A percentile compares a stretch with the other conserved stretches of the same genome.
Conservation (phyloP, 2,329 filamentous ascomycete species). For the Paramyrothecium sp. region DNA sequence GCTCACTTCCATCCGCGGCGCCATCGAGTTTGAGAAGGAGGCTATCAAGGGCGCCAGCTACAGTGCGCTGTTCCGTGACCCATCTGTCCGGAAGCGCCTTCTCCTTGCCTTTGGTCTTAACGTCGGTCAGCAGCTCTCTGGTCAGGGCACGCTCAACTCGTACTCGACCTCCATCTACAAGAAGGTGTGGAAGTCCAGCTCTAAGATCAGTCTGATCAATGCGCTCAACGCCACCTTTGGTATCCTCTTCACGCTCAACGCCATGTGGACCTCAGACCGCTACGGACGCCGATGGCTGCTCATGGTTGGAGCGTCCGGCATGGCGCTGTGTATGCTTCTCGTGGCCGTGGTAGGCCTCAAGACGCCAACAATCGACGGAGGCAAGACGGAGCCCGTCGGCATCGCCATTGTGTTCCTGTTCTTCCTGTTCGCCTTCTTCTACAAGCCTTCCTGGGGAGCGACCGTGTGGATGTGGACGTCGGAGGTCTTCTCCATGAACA, state of each 20-base stretch:
- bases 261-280: slow-evolving; percentile 70
- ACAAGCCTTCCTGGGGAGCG: slow-evolving; percentile 69
- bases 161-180: slow-evolving; percentile 75
- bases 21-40: slow-evolving; percentile 71
- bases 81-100: slow-evolving; percentile 65
- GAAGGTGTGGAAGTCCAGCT: slow-evolving; percentile 59
- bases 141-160: slow-evolving; percentile 70
- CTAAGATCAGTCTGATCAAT: slow-evolving; percentile 70
- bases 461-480: slow-evolving; percentile 72
- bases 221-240: slow-evolving; percentile 71
- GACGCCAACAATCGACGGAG: slow-evolving; percentile 52
- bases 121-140: slow-evolving; percentile 69
- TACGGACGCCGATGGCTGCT: slow-evolving; percentile 70
- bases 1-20: slow-evolving; percentile 62
- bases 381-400: slow-evolving; percentile 57
- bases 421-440: slow-evolving; percentile 65
- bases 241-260: slow-evolving; percentile 71
- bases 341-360: slow-evolving; percentile 44
- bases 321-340: slow-evolving; percentile 68
- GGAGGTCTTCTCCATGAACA: slow-evolving; percentile 69
- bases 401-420: slow-evolving; percentile 68
- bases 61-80: slow-evolving; percentile 67
- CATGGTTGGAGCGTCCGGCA: slow-evolving; percentile 66
- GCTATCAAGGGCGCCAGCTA: slow-evolving; percentile 59
- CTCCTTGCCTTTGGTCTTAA: slow-evolving; percentile 66